phyloP scores from a whole-genome alignment of 2,329 filamentous ascomycete genomes.

The Metarhizium rileyi region DNA sequence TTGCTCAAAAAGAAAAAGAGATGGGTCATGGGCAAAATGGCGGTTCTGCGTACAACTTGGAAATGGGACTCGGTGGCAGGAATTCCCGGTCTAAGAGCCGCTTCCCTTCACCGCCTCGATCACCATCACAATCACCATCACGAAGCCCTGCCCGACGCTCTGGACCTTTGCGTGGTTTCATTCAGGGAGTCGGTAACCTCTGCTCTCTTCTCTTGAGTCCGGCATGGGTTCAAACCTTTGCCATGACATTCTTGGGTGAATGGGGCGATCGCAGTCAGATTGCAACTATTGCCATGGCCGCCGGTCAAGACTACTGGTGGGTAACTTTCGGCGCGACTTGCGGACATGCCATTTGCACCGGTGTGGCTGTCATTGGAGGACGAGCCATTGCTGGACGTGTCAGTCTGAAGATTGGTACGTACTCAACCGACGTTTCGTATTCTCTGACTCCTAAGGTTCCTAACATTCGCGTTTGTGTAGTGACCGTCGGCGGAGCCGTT shows the following conservation, averaged over 20 bases:
- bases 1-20: constrained; percentile 87
- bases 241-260: constrained; percentile 97
- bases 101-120: constrained; percentile 71
- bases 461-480: constrained; percentile 36
- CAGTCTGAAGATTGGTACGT: constrained; percentile 91
- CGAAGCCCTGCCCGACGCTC: constrained; percentile 44
- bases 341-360: constrained; percentile 84
- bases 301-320: constrained; percentile 98
- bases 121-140: constrained; percentile 66
- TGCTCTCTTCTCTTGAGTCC: constrained; percentile 82
- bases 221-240: constrained; percentile 96
- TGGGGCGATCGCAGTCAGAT: constrained; percentile 98
- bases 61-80: constrained; percentile 64
- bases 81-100: constrained; percentile 66
- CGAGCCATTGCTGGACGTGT: constrained; percentile 87
- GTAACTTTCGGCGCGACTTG: constrained; percentile 81
- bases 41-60: constrained; percentile 61
- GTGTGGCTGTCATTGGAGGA: constrained; percentile 83
- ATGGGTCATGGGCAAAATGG: constrained; percentile 45
- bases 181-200: constrained; percentile 71
- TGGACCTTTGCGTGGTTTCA: constrained; percentile 27
- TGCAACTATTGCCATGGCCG: constrained; percentile 97
- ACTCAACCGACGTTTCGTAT: not conserved
- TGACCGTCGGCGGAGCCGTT: constrained; percentile 82
- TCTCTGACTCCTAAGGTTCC: not conserved